A percentile compares a stretch with the other conserved stretches of the same genome.
phyloP scores from a whole-genome alignment of 306 rosid genomes.

The cucumber (Cucumis sativus) region Cucumber_9930_V3 NC_026660.2:30336501-30337000 shows the following conservation, averaged over 20 bases:
- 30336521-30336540: background rate
- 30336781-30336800: slow-evolving; percentile 67
- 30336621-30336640: slow-evolving; percentile 59
- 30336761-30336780: slow-evolving; percentile 49
- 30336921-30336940: background rate
- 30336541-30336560: background rate
- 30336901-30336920: background rate
- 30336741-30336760: slow-evolving; percentile 80
- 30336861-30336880: slow-evolving; percentile 37
- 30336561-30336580: background rate
- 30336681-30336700: slow-evolving; percentile 44
- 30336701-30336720: slow-evolving; percentile 55
- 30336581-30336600: slow-evolving; percentile 36
- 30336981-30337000: background rate
- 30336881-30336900: background rate
- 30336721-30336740: slow-evolving; percentile 58
- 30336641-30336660: slow-evolving; percentile 54
- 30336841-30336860: slow-evolving; percentile 70
- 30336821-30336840: slow-evolving; percentile 72
- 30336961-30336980: background rate
- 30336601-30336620: slow-evolving; percentile 69
- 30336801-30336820: slow-evolving; percentile 45
- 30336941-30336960: background rate
- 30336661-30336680: slow-evolving; percentile 81
- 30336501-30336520: background rate